These are phyloP conservation scores for Aspergillus indologenus DNA, from an alignment of 495 filamentous ascomycete genomes.

Conservation along the genomic window DNA sequence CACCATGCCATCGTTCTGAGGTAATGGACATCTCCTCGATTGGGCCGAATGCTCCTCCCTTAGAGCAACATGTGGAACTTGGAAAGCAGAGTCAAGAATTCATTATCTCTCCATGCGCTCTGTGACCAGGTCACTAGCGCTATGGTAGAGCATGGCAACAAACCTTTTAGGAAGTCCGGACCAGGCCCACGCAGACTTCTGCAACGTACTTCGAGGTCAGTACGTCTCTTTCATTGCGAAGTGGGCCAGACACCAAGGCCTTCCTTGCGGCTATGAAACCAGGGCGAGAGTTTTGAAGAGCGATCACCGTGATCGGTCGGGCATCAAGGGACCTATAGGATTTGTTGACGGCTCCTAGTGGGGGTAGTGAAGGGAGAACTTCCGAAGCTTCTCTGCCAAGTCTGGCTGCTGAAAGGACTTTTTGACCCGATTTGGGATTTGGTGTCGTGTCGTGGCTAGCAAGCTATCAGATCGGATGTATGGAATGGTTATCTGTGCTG, in stretches of 20 bases:
- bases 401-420: slow-evolving; percentile 22
- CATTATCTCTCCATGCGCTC: not conserved
- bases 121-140: not conserved
- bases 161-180: slow-evolving; percentile 7
- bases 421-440: slow-evolving; percentile 32
- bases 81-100: not conserved
- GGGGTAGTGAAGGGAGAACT: slow-evolving; percentile 4
- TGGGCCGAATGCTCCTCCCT: slow-evolving; percentile 1
- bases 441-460: slow-evolving; percentile 1
- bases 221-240: not conserved
- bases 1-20: slow-evolving; percentile 1
- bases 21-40: slow-evolving; percentile 1
- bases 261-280: not conserved
- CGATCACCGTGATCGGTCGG: slow-evolving; percentile 2
- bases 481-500: not conserved
- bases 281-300: slow-evolving; percentile 3
- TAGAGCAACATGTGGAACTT: not conserved
- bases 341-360: slow-evolving; percentile 9
- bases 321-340: slow-evolving; percentile 6
- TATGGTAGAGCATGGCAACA: not conserved
- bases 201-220: not conserved
- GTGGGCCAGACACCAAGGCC: not conserved
- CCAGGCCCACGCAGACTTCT: slow-evolving; percentile 1
- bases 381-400: slow-evolving; percentile 2
- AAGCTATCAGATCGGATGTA: slow-evolving; percentile 9